Conservation (phyloP, 148 eudicot genomes). For the Cornus florida region DNA sequence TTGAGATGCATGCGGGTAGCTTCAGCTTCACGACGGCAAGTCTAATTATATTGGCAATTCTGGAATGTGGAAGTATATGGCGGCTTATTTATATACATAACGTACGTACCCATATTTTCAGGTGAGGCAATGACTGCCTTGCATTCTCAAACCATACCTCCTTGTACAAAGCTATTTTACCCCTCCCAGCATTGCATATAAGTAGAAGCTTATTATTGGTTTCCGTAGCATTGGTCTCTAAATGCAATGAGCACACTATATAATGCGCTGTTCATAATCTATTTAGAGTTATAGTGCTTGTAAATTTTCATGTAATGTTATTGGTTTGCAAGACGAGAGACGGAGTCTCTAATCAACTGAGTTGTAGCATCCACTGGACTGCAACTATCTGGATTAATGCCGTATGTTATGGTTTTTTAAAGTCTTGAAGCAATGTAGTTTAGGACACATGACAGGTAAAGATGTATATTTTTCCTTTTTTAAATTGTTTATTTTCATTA, state of each 20-base stretch:
- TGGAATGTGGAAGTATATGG: constrained; percentile 35
- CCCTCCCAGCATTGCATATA: constrained; percentile 33
- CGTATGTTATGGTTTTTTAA: too few species aligned
- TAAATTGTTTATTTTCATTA: too few species aligned
- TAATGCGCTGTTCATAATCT: too few species aligned
- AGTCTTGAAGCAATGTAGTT: too few species aligned
- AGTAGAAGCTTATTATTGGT: constrained; percentile 32
- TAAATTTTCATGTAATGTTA: too few species aligned
- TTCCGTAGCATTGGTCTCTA: background rate
- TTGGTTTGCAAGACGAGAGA: too few species aligned
- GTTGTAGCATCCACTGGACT: too few species aligned
- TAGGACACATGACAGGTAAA: too few species aligned
- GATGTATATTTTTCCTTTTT: too few species aligned
- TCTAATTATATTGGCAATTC: constrained; percentile 40
- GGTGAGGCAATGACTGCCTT: constrained; percentile 25
- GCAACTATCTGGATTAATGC: too few species aligned
- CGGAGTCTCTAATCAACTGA: too few species aligned
- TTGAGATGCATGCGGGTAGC: background rate
- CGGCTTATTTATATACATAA: constrained; percentile 19
- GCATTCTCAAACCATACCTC: constrained; percentile 6
- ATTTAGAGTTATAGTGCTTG: too few species aligned
- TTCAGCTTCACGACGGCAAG: constrained; percentile 9
- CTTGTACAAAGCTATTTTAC: constrained; percentile 37
- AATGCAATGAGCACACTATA: background rate
- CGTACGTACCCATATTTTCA: constrained; percentile 27